A percentile compares a stretch with the other conserved stretches of the same genome.
Conservation (phyloP, 225 moss, liverwort and hornwort genomes). For the Takakia lepidozioides region DNA sequence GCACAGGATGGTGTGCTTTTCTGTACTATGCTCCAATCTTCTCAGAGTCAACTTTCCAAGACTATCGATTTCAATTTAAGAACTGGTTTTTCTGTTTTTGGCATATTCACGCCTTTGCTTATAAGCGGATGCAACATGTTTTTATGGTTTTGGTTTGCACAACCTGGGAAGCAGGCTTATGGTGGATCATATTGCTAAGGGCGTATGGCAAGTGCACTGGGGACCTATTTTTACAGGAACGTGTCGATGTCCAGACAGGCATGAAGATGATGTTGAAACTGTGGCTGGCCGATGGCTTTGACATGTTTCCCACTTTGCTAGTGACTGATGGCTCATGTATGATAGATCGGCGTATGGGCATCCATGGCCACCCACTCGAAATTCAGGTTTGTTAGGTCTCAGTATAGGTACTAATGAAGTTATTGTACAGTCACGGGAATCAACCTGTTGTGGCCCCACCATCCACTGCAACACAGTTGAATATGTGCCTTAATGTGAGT, state of each 20-base stretch:
- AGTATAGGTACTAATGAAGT: no score
- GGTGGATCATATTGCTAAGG: conserved; percentile 90
- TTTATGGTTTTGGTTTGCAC: not conserved
- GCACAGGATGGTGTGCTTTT: no score
- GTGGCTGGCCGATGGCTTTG: conserved; percentile 84
- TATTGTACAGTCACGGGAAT: no score
- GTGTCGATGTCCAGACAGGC: conserved; percentile 79
- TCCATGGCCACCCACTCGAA: conserved; percentile 83
- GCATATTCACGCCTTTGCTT: no score
- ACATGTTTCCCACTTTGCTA: conserved; percentile 88
- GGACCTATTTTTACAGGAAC: conserved; percentile 57
- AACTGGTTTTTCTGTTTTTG: no score
- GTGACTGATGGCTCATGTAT: conserved; percentile 90
- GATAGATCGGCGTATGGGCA: conserved; percentile 94
- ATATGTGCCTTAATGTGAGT: no score
- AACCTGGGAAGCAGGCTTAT: conserved; percentile 45
- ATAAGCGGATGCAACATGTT: not conserved
- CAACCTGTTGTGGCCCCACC: no score
- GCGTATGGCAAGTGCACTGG: conserved; percentile 81
- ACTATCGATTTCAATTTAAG: no score
- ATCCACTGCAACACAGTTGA: no score
- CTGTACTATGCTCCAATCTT: no score
- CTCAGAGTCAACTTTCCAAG: no score
- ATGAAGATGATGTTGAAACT: conserved; percentile 90
- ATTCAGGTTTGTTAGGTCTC: conserved; percentile 68